A percentile compares a stretch with the other conserved stretches of the same genome.
phyloP scores from a whole-genome alignment of 257 asterid genomes.

The Linaria vulgaris region DNA sequence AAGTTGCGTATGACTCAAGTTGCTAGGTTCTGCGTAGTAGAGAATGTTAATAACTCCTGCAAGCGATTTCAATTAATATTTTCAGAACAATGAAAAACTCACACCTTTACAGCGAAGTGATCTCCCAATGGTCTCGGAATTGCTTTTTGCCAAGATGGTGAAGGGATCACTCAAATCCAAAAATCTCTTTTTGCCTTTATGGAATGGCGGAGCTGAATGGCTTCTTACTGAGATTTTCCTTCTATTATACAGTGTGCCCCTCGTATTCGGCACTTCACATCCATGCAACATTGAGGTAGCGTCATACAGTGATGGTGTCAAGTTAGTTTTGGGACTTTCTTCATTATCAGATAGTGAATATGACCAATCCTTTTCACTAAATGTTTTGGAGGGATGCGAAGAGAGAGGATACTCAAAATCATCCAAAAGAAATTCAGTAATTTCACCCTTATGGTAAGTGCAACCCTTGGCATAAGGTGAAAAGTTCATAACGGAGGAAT shows the following conservation, averaged over 20 bases:
- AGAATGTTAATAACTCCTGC: conserved; percentile 18
- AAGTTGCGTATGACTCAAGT: conserved; percentile 29
- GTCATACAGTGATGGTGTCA: conserved; percentile 31
- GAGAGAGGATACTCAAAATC: conserved; percentile 33
- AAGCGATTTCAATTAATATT: background rate
- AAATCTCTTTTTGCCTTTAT: conserved; percentile 57
- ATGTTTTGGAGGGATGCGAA: conserved; percentile 37
- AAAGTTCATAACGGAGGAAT: conserved; percentile 34
- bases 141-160: conserved; percentile 32
- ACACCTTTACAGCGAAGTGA: conserved; percentile 39
- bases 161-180: conserved; percentile 42
- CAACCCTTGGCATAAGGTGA: conserved; percentile 31
- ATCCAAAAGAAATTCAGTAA: conserved; percentile 29
- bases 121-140: conserved; percentile 15
- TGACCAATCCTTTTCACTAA: conserved; percentile 38
- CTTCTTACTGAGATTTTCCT: conserved; percentile 52
- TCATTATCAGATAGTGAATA: conserved; percentile 28
- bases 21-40: conserved; percentile 43
- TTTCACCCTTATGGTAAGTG: conserved; percentile 30
- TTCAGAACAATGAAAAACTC: conserved; percentile 20
- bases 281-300: conserved; percentile 24
- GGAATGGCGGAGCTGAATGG: conserved; percentile 88
- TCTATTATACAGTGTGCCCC: conserved; percentile 26
- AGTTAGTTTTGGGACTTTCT: conserved; percentile 30
- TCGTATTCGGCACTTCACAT: conserved; percentile 26